Percentiles rank a stretch among this genome's conserved stretches.
phyloP scores from a whole-genome alignment of 352 stramenopile species.

The Phytophthora idaei region DNA sequence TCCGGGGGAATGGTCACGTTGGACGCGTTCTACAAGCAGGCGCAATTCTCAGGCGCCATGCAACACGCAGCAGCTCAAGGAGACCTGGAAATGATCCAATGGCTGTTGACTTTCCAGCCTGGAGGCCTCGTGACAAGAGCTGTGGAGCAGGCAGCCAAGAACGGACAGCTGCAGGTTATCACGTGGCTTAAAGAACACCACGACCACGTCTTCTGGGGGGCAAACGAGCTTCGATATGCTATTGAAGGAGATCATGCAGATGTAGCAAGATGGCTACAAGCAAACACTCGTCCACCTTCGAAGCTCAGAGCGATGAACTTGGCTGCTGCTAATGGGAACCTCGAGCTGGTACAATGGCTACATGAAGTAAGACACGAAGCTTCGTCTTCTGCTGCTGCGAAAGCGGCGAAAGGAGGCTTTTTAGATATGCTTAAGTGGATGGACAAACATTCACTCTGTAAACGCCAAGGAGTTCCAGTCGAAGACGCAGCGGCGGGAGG shows the following conservation, averaged over 20 bases:
- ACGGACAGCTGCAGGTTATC: slow-evolving; percentile 31
- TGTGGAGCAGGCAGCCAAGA: slow-evolving; percentile 30
- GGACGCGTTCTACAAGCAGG: slow-evolving; percentile 36
- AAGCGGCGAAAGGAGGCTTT: slow-evolving; percentile 29
- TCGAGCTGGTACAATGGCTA: slow-evolving; percentile 38
- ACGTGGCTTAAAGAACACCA: slow-evolving; percentile 33
- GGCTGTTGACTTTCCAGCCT: slow-evolving; percentile 34
- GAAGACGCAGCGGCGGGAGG: slow-evolving; percentile 25
- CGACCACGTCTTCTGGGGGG: slow-evolving; percentile 43
- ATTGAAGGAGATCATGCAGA: slow-evolving; percentile 24
- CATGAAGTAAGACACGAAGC: slow-evolving; percentile 28
- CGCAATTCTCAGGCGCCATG: slow-evolving; percentile 32
- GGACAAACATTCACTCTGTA: slow-evolving; percentile 35
- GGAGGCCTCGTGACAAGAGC: slow-evolving; percentile 32
- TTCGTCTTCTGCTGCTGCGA: slow-evolving; percentile 31
- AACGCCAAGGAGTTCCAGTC: slow-evolving; percentile 28
- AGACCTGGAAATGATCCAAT: slow-evolving; percentile 31
- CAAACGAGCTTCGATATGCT: slow-evolving; percentile 39
- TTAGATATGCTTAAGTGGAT: slow-evolving; percentile 43
- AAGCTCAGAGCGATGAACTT: slow-evolving; percentile 39
- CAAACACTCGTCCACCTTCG: slow-evolving; percentile 27
- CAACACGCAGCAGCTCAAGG: slow-evolving; percentile 27
- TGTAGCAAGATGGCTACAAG: slow-evolving; percentile 32
- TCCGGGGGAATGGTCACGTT: slow-evolving; percentile 18
- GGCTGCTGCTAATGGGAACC: slow-evolving; percentile 34